phyloP scores from a whole-genome alignment of 768 basidiomycete species.

The Lentinus tigrinus region DNA sequence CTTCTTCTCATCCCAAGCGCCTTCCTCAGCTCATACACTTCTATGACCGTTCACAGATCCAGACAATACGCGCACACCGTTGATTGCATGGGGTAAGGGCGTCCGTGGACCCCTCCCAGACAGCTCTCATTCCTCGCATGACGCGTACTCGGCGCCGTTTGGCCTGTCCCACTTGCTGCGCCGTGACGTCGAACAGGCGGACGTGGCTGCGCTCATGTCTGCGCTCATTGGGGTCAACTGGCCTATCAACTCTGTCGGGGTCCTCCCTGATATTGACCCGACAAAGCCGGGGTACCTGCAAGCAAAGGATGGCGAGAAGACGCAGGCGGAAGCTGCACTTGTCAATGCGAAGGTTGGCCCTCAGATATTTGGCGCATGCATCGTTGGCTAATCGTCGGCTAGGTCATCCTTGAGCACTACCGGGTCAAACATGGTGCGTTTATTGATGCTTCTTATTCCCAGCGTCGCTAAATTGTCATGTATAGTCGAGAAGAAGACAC shows the following conservation, averaged over 20 bases:
- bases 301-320: constrained; percentile 43
- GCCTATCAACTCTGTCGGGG: constrained; percentile 83
- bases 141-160: constrained; percentile 70
- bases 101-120: constrained; percentile 68
- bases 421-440: constrained; percentile 68
- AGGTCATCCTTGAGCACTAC: constrained; percentile 77
- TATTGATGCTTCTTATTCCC: not conserved
- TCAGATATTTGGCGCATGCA: not conserved
- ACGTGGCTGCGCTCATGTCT: constrained; percentile 78
- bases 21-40: not conserved
- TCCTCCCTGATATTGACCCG: constrained; percentile 73
- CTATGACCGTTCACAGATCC: constrained; percentile 51
- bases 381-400: not conserved
- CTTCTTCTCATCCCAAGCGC: not conserved
- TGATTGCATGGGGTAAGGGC: constrained; percentile 81
- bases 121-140: constrained; percentile 54
- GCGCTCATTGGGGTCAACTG: constrained; percentile 68
- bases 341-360: constrained; percentile 59
- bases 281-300: constrained; percentile 57
- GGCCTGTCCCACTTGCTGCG: constrained; percentile 54
- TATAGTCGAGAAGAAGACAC: constrained; percentile 59
- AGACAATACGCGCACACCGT: constrained; percentile 83
- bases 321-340: constrained; percentile 52
- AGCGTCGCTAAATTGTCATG: not conserved
- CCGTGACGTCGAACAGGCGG: constrained; percentile 81